Base-by-base conservation (phyloP, 78 protist genomes). In the Acrasis kona region DNA sequence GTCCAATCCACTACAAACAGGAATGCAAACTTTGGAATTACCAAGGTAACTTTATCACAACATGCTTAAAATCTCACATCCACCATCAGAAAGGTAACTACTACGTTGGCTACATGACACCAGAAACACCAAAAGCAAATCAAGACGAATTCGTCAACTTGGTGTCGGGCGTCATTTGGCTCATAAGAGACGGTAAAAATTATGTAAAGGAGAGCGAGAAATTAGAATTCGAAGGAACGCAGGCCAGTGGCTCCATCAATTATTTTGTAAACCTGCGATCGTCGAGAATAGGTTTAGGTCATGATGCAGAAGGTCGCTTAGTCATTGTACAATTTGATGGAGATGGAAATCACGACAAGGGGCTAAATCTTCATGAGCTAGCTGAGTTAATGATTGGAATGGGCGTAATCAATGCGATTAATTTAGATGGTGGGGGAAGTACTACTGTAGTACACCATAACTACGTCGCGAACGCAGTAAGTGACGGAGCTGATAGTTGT, bases 381-480 rank as follows among this genome's bases (percentile, higher is more conserved):
- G 73, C 81, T 2, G 65, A 28, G 6, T 6, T 77, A 7, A 2
- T 66, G 36, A 2, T 77, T 34, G 1, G 6, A 0, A 38, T 4
- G 30, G 81, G 81, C 2, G 41, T 41, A 38, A 12, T 27, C 6
- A 64, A 77, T 28, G 81, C 81, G 41, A 32, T 77, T 35, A 77
- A 77, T 29, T 71, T 77, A 12, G 81, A 77, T 71, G 81, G 81
- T 0, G 81, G 81, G 37, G 81, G 81, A 7, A 41, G 70, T 19
- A 65, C 27, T 29, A 2, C 74, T 19, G 41, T 66, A n/a, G 35
- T 19, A 30, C 65, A 67, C 37, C 7, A 2, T 32, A 61, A 30
- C 40, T 9, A 3, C 8, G 7, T 66, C 8, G 64, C 32, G 39
- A 68, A 77, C 73, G 2, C 2, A 29, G 42, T 50, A 39, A 41